Base-by-base conservation (phyloP, 805 yeast genomes). In the Nakazawaea ernobii region DNA sequence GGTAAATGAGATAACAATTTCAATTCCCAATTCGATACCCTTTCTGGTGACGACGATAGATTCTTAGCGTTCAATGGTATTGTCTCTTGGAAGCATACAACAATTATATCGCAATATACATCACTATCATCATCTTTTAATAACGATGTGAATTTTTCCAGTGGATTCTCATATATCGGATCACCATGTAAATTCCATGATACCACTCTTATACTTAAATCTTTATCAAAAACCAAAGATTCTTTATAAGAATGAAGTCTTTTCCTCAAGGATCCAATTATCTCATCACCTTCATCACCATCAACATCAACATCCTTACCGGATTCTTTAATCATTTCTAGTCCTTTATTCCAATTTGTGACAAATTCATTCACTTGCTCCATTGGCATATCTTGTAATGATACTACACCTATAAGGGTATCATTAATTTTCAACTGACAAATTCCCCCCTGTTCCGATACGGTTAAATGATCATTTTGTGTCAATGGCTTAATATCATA, bases 31-130 rank as follows among this genome's bases (percentile, higher is more conserved):
- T 58, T 59, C 6, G 54, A 58, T 9, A 70, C 62, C 1, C 65
- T 57, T 6, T 55, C 50, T 11, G 57, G 65, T 0, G 71, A 65
- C 3, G 68, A 62, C n/a, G 69, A 59, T 39, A 71, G 55, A 11
- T 49, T 52, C 35, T 45, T 48, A 3, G 77, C 69, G n/a, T 66
- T 68, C 42, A 77, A 59, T 2, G 79, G 73, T 3, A 77, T 66
- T 0, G 79, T 69, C 53, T 77, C 83, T 54, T 77, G 83, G 39
- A 77, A 61, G 6, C 71, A 70, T 5, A 77, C 51, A 6, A 74
- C 62, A 46, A 70, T 68, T 1, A 77, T 39, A 51, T 71, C 75
- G 10, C 60, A 49, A 20, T 20, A 20, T 20, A 20, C 43, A 40
- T 6, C 46, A 7, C 29, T 27, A n/a, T 47, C 48, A 26, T 49